Evolutionary conservation across 139 green algal species (phyloP), one percentile per base, ranked within the genome.

Genomic region (Spirogloea muscicola): DNA sequence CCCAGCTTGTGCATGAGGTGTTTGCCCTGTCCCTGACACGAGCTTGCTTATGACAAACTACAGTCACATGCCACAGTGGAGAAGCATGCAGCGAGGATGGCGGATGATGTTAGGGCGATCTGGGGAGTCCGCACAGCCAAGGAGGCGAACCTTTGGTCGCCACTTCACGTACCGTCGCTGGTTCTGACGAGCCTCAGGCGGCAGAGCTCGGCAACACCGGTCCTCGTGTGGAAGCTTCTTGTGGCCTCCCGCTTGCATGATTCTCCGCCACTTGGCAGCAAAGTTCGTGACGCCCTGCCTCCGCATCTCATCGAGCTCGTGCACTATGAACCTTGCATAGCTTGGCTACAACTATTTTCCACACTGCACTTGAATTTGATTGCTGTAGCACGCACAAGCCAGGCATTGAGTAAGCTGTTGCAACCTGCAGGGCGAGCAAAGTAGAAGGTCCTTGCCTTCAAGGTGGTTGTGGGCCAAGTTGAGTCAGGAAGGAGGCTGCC

Each of bases 201-300:
- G 5, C 5, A 33, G 4, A 68, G 6, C 43, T 7, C 59, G 18
- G 25, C 6, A n/a, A 37, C 59, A 5, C 4, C 13, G 6, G 41
- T 41, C 29, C 29, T 68, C 6, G 43, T 29, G 33, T 68, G 10
- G 13, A 68, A 68, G 59, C 59, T 68, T 10, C 5, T 38, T 29
- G 18, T 68, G 5, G 43, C 33, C 27, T 55, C 37, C 27, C 59
- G 59, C 27, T 6, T 29, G 41, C 59, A 55, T n/a, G 59, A 68
- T 7, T 31, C 6, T 5, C 5, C 52, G 18, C 40, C 9, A 39
- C 18, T 33, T 62, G 31, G 7, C 5, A 31, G 40, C 7, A 62
- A 7, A 33, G 52, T 62, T 7, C 7, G 9, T 38, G 52, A 62
- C 6, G 18, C 52, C 7, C 52, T 62, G 6, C 9, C 7, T 62